phyloP scores from a whole-genome alignment of 495 filamentous ascomycete genomes.

The Neohortaea acidophila region DNA sequence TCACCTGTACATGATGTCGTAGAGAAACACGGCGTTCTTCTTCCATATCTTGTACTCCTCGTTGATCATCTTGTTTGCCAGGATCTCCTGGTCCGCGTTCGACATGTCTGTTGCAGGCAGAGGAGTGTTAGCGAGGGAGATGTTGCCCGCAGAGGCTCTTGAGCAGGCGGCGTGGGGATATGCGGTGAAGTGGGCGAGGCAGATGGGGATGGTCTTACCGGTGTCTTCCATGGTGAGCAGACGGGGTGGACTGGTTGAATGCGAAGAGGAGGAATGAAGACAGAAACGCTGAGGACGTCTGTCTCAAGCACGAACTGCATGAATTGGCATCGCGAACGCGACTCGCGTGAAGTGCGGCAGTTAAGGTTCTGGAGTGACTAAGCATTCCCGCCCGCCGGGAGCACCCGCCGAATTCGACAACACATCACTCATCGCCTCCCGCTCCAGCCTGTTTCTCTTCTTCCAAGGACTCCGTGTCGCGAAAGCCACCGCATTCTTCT shows the following conservation, averaged over 20 bases:
- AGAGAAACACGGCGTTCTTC: constrained; percentile 97
- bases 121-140: background rate
- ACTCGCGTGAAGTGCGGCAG: too few relatives aligned
- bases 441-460: constrained; percentile 1
- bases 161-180: too few relatives aligned
- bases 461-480: constrained; percentile 20
- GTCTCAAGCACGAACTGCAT: too few relatives aligned
- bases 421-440: background rate
- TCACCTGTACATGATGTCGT: constrained; percentile 80
- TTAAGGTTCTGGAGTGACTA: too few relatives aligned
- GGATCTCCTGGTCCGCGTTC: constrained; percentile 26
- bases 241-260: too few relatives aligned
- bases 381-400: too few relatives aligned
- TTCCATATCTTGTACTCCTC: constrained; percentile 99
- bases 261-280: too few relatives aligned
- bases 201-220: background rate
- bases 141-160: background rate
- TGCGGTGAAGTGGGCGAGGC: background rate
- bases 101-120: background rate
- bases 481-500: constrained; percentile 10
- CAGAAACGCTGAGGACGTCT: too few relatives aligned
- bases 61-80: constrained; percentile 77
- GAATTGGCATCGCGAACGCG: too few relatives aligned
- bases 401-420: too few relatives aligned
- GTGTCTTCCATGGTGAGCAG: background rate